phyloP scores from a whole-genome alignment of 495 filamentous ascomycete genomes.

The Penicillium pulvis region DNA sequence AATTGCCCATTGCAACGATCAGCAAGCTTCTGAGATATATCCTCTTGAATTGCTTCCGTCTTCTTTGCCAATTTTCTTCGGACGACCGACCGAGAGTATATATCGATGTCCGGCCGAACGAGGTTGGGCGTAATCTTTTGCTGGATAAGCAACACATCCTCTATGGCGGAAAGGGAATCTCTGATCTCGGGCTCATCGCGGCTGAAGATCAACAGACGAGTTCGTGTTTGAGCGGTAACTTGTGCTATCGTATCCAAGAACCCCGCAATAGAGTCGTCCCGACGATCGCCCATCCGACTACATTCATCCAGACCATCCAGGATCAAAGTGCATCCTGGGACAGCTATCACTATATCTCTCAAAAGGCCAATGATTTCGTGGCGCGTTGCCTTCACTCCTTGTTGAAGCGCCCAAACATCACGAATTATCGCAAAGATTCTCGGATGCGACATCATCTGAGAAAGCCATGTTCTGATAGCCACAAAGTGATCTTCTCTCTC shows the following conservation, averaged over 20 bases:
- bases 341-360: background rate
- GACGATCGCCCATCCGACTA: background rate
- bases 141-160: background rate
- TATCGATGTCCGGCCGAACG: slow-evolving; percentile 2
- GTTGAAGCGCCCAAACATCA: background rate
- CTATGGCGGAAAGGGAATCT: background rate
- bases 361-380: background rate
- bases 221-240: background rate
- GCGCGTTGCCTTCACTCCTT: background rate
- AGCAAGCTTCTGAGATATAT: background rate
- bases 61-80: background rate
- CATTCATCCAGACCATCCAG: slow-evolving; percentile 13
- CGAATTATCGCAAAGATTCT: background rate
- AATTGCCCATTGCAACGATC: slow-evolving; percentile 9
- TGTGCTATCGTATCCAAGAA: background rate
- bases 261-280: background rate
- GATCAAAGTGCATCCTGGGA: slow-evolving; percentile 4
- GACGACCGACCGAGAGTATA: slow-evolving; percentile 1
- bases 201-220: slow-evolving; percentile 9
- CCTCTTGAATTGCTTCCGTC: background rate
- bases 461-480: slow-evolving; percentile 3
- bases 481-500: slow-evolving; percentile 6
- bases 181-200: slow-evolving; percentile 13
- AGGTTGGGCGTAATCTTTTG: slow-evolving; percentile 1
- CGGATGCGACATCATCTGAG: background rate